Conservation (phyloP, 2,329 filamentous ascomycete genomes). For the Cladobotryum protrusum region DNA sequence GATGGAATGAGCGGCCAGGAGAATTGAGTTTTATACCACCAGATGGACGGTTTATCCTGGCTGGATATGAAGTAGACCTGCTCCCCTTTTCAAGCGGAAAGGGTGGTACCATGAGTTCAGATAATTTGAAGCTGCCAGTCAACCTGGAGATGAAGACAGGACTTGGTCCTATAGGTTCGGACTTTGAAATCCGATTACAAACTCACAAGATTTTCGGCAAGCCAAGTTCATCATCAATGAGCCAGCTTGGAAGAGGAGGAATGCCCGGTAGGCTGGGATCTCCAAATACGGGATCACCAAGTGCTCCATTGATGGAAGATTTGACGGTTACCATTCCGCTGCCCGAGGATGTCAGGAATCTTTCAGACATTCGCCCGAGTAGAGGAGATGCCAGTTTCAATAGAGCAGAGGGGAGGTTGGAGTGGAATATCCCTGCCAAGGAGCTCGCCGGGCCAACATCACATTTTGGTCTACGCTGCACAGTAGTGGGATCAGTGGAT, state of each 20-base stretch:
- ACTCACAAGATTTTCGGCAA: constrained; percentile 59
- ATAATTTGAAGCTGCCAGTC: constrained; percentile 73
- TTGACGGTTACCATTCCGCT: constrained; percentile 73
- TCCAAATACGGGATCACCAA: constrained; percentile 47
- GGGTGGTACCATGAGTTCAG: constrained; percentile 47
- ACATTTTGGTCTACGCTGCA: constrained; percentile 71
- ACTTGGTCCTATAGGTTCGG: constrained; percentile 66
- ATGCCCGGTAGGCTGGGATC: constrained; percentile 36
- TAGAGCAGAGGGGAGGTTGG: constrained; percentile 62
- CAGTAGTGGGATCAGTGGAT: constrained; percentile 61
- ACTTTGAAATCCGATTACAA: constrained; percentile 81
- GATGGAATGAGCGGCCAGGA: constrained; percentile 83
- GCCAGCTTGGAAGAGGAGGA: constrained; percentile 36
- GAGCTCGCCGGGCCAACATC: constrained; percentile 63
- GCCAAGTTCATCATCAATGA: constrained; percentile 28
- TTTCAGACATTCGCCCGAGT: constrained; percentile 74
- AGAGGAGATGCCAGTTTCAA: constrained; percentile 80
- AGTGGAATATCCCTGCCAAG: constrained; percentile 78
- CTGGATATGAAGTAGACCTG: constrained; percentile 89
- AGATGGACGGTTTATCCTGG: constrained; percentile 87
- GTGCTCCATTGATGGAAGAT: constrained; percentile 64
- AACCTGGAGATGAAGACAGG: constrained; percentile 75
- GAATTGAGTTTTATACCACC: constrained; percentile 95
- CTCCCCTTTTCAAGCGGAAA: constrained; percentile 62
- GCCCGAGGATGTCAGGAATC: constrained; percentile 70